Percentiles rank a stretch among this genome's conserved stretches.
Evolutionary conservation across 2,329 filamentous ascomycete species (phyloP).

Genomic region (Aspergillus tamarii): DNA sequence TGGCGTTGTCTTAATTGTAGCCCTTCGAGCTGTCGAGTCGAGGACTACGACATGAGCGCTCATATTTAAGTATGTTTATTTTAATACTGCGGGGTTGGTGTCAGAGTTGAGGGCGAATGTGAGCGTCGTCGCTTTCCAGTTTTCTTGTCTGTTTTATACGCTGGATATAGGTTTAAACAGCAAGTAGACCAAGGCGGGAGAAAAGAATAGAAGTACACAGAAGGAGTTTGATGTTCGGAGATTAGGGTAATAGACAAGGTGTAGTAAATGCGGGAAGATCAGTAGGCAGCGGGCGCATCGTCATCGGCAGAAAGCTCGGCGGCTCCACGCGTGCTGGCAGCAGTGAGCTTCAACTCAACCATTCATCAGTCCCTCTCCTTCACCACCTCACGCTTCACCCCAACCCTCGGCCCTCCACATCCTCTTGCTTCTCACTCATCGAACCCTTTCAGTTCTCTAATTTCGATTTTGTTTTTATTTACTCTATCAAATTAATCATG

Average conservation of each 20-base stretch:
- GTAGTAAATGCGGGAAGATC: conserved; percentile 15
- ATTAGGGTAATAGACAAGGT: conserved; percentile 7
- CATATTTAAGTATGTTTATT: conserved; percentile 56
- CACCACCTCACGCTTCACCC: background rate
- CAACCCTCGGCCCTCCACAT: conserved; percentile 10
- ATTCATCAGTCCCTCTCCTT: conserved; percentile 17
- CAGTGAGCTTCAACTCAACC: conserved; percentile 31
- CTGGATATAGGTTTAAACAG: background rate
- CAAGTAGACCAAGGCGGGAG: background rate
- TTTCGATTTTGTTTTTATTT: conserved; percentile 17
- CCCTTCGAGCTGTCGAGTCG: conserved; percentile 74
- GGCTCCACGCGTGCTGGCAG: conserved; percentile 26
- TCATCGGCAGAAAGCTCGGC: conserved; percentile 31
- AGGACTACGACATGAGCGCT: conserved; percentile 87
- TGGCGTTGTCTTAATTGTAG: conserved; percentile 80
- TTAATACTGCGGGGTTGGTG: conserved; percentile 25
- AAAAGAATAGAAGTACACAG: conserved; percentile 14
- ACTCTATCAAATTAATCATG: conserved; percentile 30
- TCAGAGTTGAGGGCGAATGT: background rate
- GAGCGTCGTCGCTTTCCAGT: background rate
- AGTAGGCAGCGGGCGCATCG: conserved; percentile 31
- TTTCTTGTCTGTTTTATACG: background rate
- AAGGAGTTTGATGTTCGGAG: conserved; percentile 6
- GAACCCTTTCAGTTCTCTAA: conserved; percentile 7
- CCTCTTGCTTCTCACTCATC: background rate